Evolutionary conservation across 2,329 filamentous ascomycete species (phyloP), one percentile per base, ranked within the genome.

Genomic region (Thelonectria olida): DNA sequence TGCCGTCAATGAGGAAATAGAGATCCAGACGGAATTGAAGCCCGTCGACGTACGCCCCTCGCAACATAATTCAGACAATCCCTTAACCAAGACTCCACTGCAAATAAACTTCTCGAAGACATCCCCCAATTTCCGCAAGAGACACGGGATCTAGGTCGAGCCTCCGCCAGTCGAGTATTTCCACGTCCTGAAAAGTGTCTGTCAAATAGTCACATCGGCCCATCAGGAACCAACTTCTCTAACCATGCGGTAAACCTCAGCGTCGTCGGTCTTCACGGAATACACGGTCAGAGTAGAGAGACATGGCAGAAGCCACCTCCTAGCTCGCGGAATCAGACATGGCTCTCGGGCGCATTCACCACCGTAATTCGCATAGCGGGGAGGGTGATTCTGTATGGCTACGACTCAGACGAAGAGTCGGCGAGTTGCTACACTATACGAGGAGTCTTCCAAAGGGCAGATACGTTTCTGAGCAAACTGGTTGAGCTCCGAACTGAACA

Each of bases 11-110:
- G 23, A 61, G 4, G 47, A 56, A 38, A 57, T 56, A 19, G 25
- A 61, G 19, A 59, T 54, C 10, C 36, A 60, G 34, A 54, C 17
- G 3, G 44, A 50, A 31, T 36, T 45, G 15, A 60, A 59, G 44
- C 57, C 50, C 19, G 44, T 50, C 31, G 22, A 17, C 20, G 22
- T 59, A 38, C 44, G 36, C 23, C 42, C 62, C 44, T 25, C 7
- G 19, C 7, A 19, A 27, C 47, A 56, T 20, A 25, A 55, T 25
- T 44, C 48, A 5, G 48, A 63, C 19, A 52, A 63, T 39, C 54
- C 52, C 50, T 39, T 52, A 17, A 61, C 62, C 12, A 60, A 58
- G 50, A 59, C 62, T 64, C 60, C 62, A 64, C 3, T 63, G 55
- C 10, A 64, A 55, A 0, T 44, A 36, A 6, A 64, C 17, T 4